Percentiles rank a stretch among this genome's conserved stretches.
Conservation (phyloP, 345 rosid species). For the Aegle marmelos region DNA sequence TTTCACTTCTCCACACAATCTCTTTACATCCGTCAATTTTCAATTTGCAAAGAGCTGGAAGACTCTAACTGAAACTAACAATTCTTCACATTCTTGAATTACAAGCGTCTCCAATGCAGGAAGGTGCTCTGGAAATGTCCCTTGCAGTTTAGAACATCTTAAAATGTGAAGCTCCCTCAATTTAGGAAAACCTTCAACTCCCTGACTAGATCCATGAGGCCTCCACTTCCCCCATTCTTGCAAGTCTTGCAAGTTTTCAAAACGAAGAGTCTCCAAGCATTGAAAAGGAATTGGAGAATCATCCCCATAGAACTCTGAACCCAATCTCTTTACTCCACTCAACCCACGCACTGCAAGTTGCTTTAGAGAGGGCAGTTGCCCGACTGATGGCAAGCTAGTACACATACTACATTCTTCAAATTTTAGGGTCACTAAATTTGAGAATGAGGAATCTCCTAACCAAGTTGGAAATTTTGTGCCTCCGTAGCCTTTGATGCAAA, state of each 20-base stretch:
- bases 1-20: not conserved
- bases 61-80: not conserved
- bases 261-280: conserved; percentile 2
- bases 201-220: not conserved
- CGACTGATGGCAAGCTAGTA: not conserved
- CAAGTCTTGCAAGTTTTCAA: conserved; percentile 26
- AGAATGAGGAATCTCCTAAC: conserved; percentile 14
- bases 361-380: not conserved
- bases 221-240: conserved; percentile 32
- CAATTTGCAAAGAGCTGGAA: not conserved
- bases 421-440: not conserved
- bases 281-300: not conserved
- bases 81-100: not conserved
- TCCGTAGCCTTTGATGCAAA: not conserved
- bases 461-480: not conserved
- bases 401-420: not conserved
- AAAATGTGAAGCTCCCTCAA: conserved; percentile 26
- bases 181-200: conserved; percentile 22
- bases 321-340: not conserved
- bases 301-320: not conserved
- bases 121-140: conserved; percentile 14
- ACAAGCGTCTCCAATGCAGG: conserved; percentile 17
- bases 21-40: conserved; percentile 6
- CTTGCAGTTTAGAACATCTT: conserved; percentile 20
- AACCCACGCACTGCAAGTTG: not conserved